phyloP scores from a whole-genome alignment of 1,284 basidiomycete genomes.

The Gymnopus androsaceus region DNA sequence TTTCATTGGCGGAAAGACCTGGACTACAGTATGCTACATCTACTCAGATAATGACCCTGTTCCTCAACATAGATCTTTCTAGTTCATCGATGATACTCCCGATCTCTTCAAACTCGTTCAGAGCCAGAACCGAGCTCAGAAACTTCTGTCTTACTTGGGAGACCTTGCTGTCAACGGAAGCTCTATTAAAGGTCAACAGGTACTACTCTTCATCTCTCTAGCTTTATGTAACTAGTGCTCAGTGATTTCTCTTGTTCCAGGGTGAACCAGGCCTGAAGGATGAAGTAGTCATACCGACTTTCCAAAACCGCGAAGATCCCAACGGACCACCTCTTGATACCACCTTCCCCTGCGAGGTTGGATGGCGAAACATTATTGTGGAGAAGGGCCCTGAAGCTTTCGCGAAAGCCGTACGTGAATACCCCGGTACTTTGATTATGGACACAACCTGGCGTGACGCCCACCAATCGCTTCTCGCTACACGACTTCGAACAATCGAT shows the following conservation, averaged over 20 bases:
- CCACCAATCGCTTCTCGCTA: slow-evolving; percentile 97
- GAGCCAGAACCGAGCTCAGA: slow-evolving; percentile 98
- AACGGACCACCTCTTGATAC: slow-evolving; percentile 79
- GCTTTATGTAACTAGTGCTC: not conserved
- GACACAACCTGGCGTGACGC: slow-evolving; percentile 99
- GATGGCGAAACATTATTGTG: slow-evolving; percentile 99
- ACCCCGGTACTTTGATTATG: slow-evolving; percentile 95
- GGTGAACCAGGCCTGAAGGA: slow-evolving; percentile 95
- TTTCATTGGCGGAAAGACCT: slow-evolving; percentile 95
- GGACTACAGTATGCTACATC: slow-evolving; percentile 81
- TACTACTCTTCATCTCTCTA: slow-evolving; percentile 28
- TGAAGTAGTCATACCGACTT: slow-evolving; percentile 84
- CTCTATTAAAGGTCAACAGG: slow-evolving; percentile 88
- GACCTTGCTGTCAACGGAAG: slow-evolving; percentile 98
- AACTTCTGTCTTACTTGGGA: slow-evolving; percentile 94
- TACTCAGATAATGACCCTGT: not conserved
- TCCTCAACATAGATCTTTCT: slow-evolving; percentile 3
- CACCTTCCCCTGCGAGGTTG: slow-evolving; percentile 80
- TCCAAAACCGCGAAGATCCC: slow-evolving; percentile 80
- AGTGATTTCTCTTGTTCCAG: slow-evolving; percentile 28
- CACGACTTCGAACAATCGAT: slow-evolving; percentile 93
- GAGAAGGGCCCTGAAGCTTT: slow-evolving; percentile 98
- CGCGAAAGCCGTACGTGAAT: slow-evolving; percentile 95
- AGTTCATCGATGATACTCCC: slow-evolving; percentile 99
- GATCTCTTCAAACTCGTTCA: slow-evolving; percentile 98